Base-by-base conservation (phyloP, 495 filamentous ascomycete species). In the Wilcoxina mikolae region DNA sequence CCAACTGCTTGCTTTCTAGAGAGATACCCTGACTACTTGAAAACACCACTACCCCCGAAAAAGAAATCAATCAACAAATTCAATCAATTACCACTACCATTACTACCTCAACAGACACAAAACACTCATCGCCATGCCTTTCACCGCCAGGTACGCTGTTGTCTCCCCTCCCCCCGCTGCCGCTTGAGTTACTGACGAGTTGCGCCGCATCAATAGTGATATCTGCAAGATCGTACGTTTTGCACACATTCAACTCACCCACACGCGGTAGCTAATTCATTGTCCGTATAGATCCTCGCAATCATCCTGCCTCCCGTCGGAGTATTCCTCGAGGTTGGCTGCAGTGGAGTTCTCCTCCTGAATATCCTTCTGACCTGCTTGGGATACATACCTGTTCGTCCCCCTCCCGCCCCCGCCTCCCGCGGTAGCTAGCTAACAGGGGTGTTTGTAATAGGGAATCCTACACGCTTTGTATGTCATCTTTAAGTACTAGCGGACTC, bases 341-440 rank as follows among this genome's bases (percentile, higher is more conserved):
- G 64, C 23, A 53, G 26, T 18, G 46, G 47, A 3, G 62, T 61
- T 26, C 54, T 66, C 15, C 39, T 65, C 10, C 17, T 52, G 3
- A 35, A 23, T 75, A 82, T 94, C 71, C 76, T 85, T 62, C 73
- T 94, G 68, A 93, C 85, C 39, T 80, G 88, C 61, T 75, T 95
- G 67, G 84, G 82, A 67, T 88, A 81, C 72, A 74, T 88, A 54
- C 84, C 84, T 29, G 84, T 46, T 3, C 12, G 43, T 46, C 22
- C 11, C 23, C 43, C 7, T 11, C 1, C 24, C 12, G 2, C 1
- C 3, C 1, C 1, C 9, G 1, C n/a, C 24, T 46, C 7, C 1
- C 1, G 1, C 9, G 2, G 2, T 46, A 1, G 31, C 31, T 38
- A 38, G n/a, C n/a, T n/a, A n/a, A n/a, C n/a, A n/a, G n/a, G n/a